Evolutionary conservation across 129 eudicot genomes (phyloP).

Genomic region (Oenanthe sinensis): DNA sequence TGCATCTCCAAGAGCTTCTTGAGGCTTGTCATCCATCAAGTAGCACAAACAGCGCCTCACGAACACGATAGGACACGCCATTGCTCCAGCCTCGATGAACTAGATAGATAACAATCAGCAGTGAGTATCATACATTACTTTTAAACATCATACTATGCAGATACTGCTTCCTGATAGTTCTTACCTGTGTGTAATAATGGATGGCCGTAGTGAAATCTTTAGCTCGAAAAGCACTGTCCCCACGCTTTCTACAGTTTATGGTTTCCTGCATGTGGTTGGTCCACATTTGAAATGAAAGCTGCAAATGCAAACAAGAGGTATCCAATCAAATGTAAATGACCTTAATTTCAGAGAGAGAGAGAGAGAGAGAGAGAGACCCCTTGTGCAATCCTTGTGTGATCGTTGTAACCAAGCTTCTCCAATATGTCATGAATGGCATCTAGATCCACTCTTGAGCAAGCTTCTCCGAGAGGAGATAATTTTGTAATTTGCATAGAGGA

Average conservation of each 20-base stretch:
- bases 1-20: constrained; percentile 79
- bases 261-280: constrained; percentile 9
- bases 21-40: constrained; percentile 57
- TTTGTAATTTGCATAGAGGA: constrained; percentile 13
- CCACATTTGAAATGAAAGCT: constrained; percentile 12
- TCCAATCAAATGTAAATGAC: neutral
- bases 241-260: constrained; percentile 6
- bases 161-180: neutral
- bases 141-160: neutral
- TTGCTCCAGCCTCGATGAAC: constrained; percentile 63
- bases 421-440: constrained; percentile 67
- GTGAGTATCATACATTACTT: neutral
- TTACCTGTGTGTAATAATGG: constrained; percentile 11
- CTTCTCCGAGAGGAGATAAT: constrained; percentile 59
- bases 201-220: constrained; percentile 10
- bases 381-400: constrained; percentile 52
- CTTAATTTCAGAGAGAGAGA: neutral
- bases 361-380: constrained; percentile 39
- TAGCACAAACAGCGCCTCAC: constrained; percentile 63
- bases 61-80: constrained; percentile 56
- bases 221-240: constrained; percentile 15
- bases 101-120: neutral
- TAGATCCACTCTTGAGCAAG: constrained; percentile 67
- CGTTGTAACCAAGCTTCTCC: constrained; percentile 58
- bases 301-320: neutral